These are phyloP conservation scores for Xerophyta viscosa DNA, from an alignment of 106 monocot genomes.

Conservation along the genomic window DNA sequence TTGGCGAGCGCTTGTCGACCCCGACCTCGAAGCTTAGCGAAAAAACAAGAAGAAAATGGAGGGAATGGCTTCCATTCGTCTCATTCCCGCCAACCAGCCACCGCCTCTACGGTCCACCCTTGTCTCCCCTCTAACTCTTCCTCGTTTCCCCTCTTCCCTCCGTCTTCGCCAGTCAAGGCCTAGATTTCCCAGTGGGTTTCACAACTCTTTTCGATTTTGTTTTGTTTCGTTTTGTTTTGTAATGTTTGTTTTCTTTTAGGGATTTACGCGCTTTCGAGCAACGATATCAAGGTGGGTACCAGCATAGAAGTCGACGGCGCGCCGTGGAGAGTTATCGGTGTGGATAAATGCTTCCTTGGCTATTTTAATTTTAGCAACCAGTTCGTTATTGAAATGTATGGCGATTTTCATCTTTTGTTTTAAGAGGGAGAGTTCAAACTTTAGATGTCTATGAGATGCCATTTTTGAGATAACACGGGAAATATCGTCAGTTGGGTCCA, in stretches of 20 bases:
- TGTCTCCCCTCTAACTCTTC: background rate
- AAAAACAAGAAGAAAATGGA: conserved; percentile 30
- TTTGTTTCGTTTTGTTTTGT: background rate
- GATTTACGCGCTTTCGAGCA: conserved; percentile 82
- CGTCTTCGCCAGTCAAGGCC: conserved; percentile 15
- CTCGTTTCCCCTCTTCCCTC: conserved; percentile 5
- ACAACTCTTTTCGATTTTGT: background rate
- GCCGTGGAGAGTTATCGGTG: conserved; percentile 89
- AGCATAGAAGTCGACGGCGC: conserved; percentile 92
- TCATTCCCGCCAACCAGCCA: conserved; percentile 9
- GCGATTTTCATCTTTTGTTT: no score
- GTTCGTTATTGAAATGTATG: no score
- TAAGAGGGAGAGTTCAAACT: no score
- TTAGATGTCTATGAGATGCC: no score
- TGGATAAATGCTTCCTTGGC: no score
- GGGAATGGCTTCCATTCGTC: conserved; percentile 28
- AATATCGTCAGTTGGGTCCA: no score
- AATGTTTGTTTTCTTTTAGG: conserved; percentile 24
- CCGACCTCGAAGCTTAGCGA: no score
- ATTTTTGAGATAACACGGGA: no score
- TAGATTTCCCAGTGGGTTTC: conserved; percentile 33
- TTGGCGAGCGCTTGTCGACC: no score
- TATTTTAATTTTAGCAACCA: no score
- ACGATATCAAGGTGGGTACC: conserved; percentile 85
- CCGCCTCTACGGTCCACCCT: conserved; percentile 4